phyloP scores from a whole-genome alignment of 1,284 basidiomycete species.

The Cutaneotrichosporon arboriforme region DNA sequence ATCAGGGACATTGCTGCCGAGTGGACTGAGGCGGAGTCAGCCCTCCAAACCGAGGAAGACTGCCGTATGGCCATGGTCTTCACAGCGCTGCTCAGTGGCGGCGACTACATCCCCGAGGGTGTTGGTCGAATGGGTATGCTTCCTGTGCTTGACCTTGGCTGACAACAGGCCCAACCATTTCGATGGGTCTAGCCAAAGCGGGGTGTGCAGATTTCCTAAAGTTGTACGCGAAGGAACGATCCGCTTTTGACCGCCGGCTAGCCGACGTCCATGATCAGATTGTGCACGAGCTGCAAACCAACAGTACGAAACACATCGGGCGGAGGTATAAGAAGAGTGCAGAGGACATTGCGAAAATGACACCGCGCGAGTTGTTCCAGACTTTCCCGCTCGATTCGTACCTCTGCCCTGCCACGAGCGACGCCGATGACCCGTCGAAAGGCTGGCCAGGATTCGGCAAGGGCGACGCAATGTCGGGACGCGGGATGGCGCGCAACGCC shows the following conservation, averaged over 20 bases:
- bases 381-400: conserved; percentile 67
- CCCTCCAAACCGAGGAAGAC: conserved; percentile 42
- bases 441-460: conserved; percentile 43
- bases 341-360: conserved; percentile 54
- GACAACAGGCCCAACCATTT: conserved; percentile 43
- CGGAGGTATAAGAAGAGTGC: conserved; percentile 58
- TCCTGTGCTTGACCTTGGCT: background rate
- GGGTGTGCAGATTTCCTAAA: conserved; percentile 55
- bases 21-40: conserved; percentile 24
- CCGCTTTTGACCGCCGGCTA: conserved; percentile 42
- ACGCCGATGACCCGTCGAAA: conserved; percentile 15
- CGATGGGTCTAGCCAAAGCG: conserved; percentile 49
- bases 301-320: conserved; percentile 57
- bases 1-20: conserved; percentile 51
- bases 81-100: conserved; percentile 78
- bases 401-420: conserved; percentile 54
- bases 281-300: conserved; percentile 64
- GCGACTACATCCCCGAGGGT: conserved; percentile 72
- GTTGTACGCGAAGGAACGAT: conserved; percentile 52
- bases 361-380: conserved; percentile 54
- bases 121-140: conserved; percentile 31
- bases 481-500: conserved; percentile 31
- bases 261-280: conserved; percentile 57
- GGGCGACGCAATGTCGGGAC: conserved; percentile 12
- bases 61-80: conserved; percentile 73